Evolutionary conservation across 1,284 basidiomycete species (phyloP).

Genomic region (Rhodofomes roseus): DNA sequence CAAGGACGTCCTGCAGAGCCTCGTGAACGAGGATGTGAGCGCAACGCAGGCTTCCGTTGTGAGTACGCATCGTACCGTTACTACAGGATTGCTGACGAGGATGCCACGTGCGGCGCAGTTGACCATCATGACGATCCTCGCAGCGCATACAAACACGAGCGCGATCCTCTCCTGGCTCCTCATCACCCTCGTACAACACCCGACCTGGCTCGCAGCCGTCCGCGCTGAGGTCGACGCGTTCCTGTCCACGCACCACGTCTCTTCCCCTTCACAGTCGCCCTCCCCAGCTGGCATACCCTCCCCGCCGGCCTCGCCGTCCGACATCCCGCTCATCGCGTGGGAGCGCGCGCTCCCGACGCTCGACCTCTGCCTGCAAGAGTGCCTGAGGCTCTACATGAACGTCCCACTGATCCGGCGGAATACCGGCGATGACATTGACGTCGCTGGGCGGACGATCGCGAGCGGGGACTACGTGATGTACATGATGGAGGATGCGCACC

Average conservation of each 20-base stretch:
- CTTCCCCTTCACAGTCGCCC: background rate
- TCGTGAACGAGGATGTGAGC: background rate
- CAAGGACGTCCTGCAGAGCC: background rate
- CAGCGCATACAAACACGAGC: background rate
- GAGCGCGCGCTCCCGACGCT: conserved; percentile 32
- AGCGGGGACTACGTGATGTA: conserved; percentile 31
- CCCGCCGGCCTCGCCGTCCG: background rate
- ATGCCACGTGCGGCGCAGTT: background rate
- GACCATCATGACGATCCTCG: conserved; percentile 1
- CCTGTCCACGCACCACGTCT: background rate
- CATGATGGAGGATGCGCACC: conserved; percentile 27
- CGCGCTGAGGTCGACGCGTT: background rate
- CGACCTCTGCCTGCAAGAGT: conserved; percentile 34
- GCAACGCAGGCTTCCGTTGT: background rate
- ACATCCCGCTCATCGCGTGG: conserved; percentile 32
- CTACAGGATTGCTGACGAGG: too few species aligned
- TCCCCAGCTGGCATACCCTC: background rate
- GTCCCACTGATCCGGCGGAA: conserved; percentile 24
- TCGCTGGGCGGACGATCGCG: conserved; percentile 20
- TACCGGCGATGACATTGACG: conserved; percentile 13
- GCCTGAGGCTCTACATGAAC: conserved; percentile 23
- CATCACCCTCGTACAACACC: background rate
- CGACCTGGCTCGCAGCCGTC: background rate
- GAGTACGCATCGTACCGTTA: background rate
- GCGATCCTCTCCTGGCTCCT: background rate